Percentiles rank a stretch among this genome's conserved stretches.
Conservation (phyloP, 1,139 yeast genomes). For the Kurtzmaniella quercitrusa region DNA sequence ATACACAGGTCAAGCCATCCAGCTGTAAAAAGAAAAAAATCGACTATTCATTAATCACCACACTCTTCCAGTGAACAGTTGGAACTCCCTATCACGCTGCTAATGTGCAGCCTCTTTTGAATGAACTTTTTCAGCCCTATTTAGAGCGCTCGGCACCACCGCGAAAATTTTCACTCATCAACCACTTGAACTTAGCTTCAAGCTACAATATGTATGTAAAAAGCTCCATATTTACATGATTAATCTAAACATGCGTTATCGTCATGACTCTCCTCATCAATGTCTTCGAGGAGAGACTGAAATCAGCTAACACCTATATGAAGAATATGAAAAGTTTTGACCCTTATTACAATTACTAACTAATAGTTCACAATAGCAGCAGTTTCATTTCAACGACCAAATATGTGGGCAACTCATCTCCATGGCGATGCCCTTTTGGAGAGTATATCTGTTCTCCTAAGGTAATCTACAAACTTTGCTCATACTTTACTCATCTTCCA, state of each 20-base stretch:
- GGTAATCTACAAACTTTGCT: too few relatives aligned
- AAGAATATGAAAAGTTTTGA: slow-evolving; percentile 10
- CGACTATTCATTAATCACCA: too few relatives aligned
- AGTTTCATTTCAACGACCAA: too few relatives aligned
- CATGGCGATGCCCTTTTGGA: too few relatives aligned
- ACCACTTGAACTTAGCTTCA: background rate
- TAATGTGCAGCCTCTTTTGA: too few relatives aligned
- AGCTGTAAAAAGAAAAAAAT: too few relatives aligned
- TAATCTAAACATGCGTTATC: slow-evolving; percentile 37
- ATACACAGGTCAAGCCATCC: too few relatives aligned
- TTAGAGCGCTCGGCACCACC: background rate
- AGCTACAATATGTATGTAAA: background rate
- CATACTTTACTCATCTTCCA: too few relatives aligned
- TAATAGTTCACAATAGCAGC: background rate
- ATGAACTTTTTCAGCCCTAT: background rate
- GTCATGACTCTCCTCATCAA: slow-evolving; percentile 36
- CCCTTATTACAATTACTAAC: background rate
- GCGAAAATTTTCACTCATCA: background rate
- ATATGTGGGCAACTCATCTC: too few relatives aligned
- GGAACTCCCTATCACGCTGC: too few relatives aligned
- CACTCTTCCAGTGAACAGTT: too few relatives aligned
- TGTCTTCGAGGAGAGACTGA: slow-evolving; percentile 31
- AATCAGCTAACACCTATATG: slow-evolving; percentile 43
- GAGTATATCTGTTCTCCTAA: too few relatives aligned
- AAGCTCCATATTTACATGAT: slow-evolving; percentile 13